Percentiles rank a stretch among this genome's conserved stretches.
These are phyloP conservation scores for Euphorbia peplus DNA, from an alignment of 345 rosid species.

Conservation along the genomic window DNA sequence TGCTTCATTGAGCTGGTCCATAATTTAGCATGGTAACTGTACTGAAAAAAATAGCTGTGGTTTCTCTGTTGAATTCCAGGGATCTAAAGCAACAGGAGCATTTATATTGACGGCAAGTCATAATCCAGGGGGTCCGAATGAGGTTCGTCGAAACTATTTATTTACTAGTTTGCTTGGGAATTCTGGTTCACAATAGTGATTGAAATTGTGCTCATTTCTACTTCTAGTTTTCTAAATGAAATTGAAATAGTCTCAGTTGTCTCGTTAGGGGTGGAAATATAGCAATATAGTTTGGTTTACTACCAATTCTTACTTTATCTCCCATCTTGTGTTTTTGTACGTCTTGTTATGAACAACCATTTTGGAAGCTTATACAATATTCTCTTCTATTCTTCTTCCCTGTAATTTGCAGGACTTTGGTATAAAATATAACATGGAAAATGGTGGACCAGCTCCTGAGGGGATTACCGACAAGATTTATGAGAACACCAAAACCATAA, in stretches of 20 bases:
- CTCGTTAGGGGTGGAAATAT: background rate
- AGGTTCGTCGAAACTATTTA: constrained; percentile 41
- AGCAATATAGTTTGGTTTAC: background rate
- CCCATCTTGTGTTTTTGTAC: background rate
- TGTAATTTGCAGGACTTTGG: constrained; percentile 76
- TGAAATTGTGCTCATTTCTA: background rate
- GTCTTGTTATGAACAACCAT: background rate
- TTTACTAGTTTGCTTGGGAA: background rate
- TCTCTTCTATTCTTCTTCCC: background rate
- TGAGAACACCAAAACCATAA: constrained; percentile 90
- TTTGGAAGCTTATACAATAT: background rate
- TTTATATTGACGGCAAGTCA: constrained; percentile 99
- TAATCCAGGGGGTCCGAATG: constrained; percentile 98
- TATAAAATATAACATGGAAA: constrained; percentile 99
- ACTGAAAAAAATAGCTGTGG: background rate
- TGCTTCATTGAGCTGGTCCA: constrained; percentile 11
- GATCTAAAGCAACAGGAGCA: constrained; percentile 86
- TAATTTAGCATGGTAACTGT: background rate
- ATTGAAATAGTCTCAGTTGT: background rate
- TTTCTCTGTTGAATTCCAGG: constrained; percentile 49
- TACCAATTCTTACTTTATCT: background rate
- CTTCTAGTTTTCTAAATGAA: background rate
- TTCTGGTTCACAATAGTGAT: background rate
- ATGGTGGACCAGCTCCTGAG: constrained; percentile 99
- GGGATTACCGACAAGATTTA: constrained; percentile 88